These are phyloP conservation scores for Zygosaccharomyces kombuchaensis DNA, from an alignment of 805 yeast genomes.

Conservation along the genomic window DNA sequence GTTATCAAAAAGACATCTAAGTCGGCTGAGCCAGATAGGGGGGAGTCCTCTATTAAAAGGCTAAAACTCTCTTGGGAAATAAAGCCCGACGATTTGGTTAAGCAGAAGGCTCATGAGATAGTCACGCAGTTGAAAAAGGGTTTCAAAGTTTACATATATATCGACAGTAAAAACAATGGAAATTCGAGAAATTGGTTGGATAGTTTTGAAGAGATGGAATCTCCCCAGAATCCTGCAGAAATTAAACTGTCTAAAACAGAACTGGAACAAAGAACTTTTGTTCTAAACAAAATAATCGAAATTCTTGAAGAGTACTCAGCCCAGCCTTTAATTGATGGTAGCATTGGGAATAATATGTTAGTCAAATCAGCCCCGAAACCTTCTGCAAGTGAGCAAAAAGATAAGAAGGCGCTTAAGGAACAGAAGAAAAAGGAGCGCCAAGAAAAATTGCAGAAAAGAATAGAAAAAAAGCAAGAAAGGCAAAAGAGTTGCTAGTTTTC, in stretches of 20 bases:
- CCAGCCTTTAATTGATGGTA: conserved; percentile 31
- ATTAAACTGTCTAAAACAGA: conserved; percentile 33
- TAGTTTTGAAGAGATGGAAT: conserved; percentile 17
- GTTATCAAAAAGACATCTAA: conserved; percentile 13
- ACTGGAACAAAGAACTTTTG: conserved; percentile 32
- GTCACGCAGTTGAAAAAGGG: conserved; percentile 43
- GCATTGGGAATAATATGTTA: conserved; percentile 26
- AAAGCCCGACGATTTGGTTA: conserved; percentile 45
- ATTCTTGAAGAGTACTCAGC: conserved; percentile 28
- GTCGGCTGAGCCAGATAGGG: conserved; percentile 14
- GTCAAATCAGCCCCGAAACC: conserved; percentile 28
- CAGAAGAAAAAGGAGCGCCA: conserved; percentile 36
- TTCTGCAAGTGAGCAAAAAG: conserved; percentile 20
- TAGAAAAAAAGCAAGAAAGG: conserved; percentile 23
- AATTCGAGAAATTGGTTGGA: conserved; percentile 27
- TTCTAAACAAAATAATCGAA: conserved; percentile 30
- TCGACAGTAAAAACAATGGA: conserved; percentile 37
- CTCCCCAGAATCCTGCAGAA: conserved; percentile 11
- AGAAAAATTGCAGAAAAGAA: conserved; percentile 30
- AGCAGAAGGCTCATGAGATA: conserved; percentile 53
- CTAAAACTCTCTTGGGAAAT: conserved; percentile 55
- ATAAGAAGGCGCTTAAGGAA: conserved; percentile 33
- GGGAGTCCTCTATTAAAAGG: conserved; percentile 39
- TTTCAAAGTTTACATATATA: conserved; percentile 37
- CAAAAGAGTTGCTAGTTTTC: neutral